Base-by-base conservation (phyloP, 2,329 filamentous ascomycete species). In the Allantophomopsis cytisporea region DNA sequence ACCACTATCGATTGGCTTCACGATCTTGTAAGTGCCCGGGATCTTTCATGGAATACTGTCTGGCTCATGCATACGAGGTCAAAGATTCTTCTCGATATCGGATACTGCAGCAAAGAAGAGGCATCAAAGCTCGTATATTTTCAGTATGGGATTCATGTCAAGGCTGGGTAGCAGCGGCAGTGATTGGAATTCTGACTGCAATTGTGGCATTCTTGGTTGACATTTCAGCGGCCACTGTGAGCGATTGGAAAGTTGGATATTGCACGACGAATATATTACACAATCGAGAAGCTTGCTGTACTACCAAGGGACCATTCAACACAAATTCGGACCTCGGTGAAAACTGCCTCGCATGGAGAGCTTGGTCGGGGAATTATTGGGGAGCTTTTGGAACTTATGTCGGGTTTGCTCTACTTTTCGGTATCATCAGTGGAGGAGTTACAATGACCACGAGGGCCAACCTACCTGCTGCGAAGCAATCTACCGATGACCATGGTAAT, bases 1-100 rank as follows among this genome's bases (percentile, higher is more conserved):
- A 71, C 67, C 7, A 74, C 71, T 1, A 76, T 76, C 41, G 72
- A 78, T 53, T 77, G 71, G 71, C 59, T 77, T 8, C 73, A 74
- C 51, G 71, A 74, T 47, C 53, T 77, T 41, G 68, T 71, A 50
- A 20, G 45, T 28, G 23, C 5, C 23, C 8, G 23, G 23, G 23
- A 28, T 3, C 10, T 28, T 3, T 28, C 8, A 28, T 21, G 20
- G 8, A 28, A 28, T 28, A 28, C 23, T 28, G 23, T 8, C 10
- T 28, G 8, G 7, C 31, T 34, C 6, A 15, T 34, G 7, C 11
- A 30, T 31, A 18, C 31, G 37, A 69, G 65, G 62, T 73, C 52
- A 73, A 73, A 55, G 69, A 73, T 47, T 71, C 70, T 2, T 69
- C 66, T 46, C 66, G 69, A n/a, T 60, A 62, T 41, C 61, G 69